phyloP scores from a whole-genome alignment of 1,139 yeast genomes.

The Saccharomyces hybrid region DNA sequence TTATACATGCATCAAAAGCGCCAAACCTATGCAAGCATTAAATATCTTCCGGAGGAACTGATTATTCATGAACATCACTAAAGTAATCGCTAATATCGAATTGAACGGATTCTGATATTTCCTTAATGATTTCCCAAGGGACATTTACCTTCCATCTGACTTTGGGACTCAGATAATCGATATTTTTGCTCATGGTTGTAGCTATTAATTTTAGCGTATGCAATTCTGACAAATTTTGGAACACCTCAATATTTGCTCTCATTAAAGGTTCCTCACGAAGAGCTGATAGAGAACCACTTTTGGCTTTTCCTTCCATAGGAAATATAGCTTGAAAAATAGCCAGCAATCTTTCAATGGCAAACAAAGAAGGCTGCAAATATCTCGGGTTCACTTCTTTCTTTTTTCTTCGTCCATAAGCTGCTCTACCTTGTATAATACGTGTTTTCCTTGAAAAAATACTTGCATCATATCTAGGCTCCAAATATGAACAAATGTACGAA shows the following conservation, averaged over 20 bases:
- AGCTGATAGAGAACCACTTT: conserved; percentile 17
- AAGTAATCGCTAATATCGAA: conserved; percentile 53
- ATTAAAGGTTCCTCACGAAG: conserved; percentile 23
- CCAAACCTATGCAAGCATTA: no score
- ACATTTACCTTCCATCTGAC: conserved; percentile 63
- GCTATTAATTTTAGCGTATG: conserved; percentile 47
- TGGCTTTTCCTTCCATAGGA: conserved; percentile 24
- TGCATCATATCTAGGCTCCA: conserved; percentile 53
- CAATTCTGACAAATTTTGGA: conserved; percentile 56
- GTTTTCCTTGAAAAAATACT: conserved; percentile 55
- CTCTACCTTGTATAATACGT: conserved; percentile 36
- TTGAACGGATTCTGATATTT: conserved; percentile 45
- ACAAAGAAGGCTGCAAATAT: conserved; percentile 52
- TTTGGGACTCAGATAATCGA: conserved; percentile 54
- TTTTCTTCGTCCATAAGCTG: conserved; percentile 36
- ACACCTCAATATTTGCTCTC: conserved; percentile 46
- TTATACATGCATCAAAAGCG: no score
- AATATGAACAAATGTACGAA: conserved; percentile 64
- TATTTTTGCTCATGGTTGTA: conserved; percentile 33
- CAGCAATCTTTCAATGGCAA: conserved; percentile 59
- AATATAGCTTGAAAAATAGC: conserved; percentile 59
- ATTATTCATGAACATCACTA: conserved; percentile 14
- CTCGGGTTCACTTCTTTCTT: conserved; percentile 47
- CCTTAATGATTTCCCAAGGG: conserved; percentile 47
- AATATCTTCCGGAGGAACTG: not conserved